Evolutionary conservation across 345 rosid species (phyloP).

Genomic region (Aurinia saxatilis): DNA sequence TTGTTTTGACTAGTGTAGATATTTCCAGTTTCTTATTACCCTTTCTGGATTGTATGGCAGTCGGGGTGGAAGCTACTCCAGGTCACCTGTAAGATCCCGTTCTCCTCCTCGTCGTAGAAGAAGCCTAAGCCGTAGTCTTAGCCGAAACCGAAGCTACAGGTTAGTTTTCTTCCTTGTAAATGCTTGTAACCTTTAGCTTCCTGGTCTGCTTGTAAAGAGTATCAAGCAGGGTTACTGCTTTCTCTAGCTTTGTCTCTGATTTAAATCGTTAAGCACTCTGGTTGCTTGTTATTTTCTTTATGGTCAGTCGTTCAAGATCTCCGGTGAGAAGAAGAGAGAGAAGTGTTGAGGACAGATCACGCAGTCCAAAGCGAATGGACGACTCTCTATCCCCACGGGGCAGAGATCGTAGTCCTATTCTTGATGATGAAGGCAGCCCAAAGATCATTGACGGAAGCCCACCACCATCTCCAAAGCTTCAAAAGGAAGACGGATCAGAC

Average conservation of each 20-base stretch:
- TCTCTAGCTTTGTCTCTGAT: neutral
- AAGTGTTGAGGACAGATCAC: slow-evolving; percentile 31
- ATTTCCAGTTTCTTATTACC: neutral
- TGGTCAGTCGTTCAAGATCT: slow-evolving; percentile 67
- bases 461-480: slow-evolving; percentile 36
- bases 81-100: slow-evolving; percentile 50
- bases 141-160: slow-evolving; percentile 81
- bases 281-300: neutral
- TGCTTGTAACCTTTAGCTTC: neutral
- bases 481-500: slow-evolving; percentile 36
- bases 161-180: neutral
- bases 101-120: slow-evolving; percentile 79
- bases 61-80: slow-evolving; percentile 56
- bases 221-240: neutral
- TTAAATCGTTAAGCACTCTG: neutral
- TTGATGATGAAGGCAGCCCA: slow-evolving; percentile 48
- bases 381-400: slow-evolving; percentile 42
- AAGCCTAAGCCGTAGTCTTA: slow-evolving; percentile 70
- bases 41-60: slow-evolving; percentile 21
- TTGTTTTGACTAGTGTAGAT: neutral
- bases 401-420: slow-evolving; percentile 51
- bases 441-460: slow-evolving; percentile 33
- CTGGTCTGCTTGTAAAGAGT: neutral
- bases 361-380: slow-evolving; percentile 36
- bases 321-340: slow-evolving; percentile 58